Conservation (phyloP, 2,329 filamentous ascomycete species). For the Trematosphaeria pertusa region DNA sequence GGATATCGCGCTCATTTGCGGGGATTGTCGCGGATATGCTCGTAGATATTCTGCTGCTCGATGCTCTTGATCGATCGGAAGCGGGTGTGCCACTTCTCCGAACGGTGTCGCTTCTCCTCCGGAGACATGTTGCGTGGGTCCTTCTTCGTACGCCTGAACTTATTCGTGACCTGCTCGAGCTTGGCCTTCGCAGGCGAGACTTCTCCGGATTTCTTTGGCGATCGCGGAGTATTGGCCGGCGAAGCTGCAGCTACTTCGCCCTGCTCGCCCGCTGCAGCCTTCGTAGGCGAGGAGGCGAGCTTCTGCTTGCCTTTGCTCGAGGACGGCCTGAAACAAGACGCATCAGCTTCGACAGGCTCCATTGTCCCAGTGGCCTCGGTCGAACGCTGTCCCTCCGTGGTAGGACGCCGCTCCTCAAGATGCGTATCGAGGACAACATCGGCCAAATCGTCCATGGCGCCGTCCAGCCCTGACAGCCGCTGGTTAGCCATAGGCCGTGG, state of each 20-base stretch:
- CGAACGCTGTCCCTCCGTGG: conserved; percentile 11
- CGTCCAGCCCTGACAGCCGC: conserved; percentile 44
- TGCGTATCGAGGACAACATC: conserved; percentile 34
- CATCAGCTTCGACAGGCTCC: conserved; percentile 29
- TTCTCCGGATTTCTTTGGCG: conserved; percentile 46
- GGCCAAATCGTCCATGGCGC: conserved; percentile 48
- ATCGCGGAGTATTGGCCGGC: conserved; percentile 31
- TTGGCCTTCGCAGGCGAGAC: conserved; percentile 55
- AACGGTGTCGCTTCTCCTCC: conserved; percentile 44
- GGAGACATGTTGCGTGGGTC: conserved; percentile 44
- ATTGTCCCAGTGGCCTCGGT: conserved; percentile 9
- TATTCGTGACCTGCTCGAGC: conserved; percentile 56
- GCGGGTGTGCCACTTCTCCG: conserved; percentile 45
- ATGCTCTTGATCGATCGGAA: conserved; percentile 42
- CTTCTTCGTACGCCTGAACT: conserved; percentile 48
- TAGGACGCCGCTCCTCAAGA: conserved; percentile 16
- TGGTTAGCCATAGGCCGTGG: conserved; percentile 31
- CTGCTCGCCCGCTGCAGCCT: conserved; percentile 15
- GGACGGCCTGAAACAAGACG: conserved; percentile 41
- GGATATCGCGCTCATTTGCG: no score
- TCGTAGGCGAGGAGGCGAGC: conserved; percentile 30
- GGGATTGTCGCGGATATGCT: conserved; percentile 21
- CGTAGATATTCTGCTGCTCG: conserved; percentile 37
- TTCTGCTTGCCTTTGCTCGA: conserved; percentile 43
- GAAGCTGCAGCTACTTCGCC: conserved; percentile 28